These are phyloP conservation scores for Pseudogymnoascus verrucosus DNA, from an alignment of 2,329 filamentous ascomycete species.

Conservation along the genomic window DNA sequence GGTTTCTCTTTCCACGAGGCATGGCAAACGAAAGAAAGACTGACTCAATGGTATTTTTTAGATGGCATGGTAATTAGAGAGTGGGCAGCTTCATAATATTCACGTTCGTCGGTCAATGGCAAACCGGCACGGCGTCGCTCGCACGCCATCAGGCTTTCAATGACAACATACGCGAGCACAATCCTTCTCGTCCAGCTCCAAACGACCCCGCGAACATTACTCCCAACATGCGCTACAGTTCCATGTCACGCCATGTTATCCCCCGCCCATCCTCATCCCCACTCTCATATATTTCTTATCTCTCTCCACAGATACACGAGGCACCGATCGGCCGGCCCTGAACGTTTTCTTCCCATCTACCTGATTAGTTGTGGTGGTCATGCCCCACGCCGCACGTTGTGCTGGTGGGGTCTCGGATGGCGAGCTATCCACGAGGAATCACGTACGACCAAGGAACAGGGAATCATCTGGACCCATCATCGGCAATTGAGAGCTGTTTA, in stretches of 20 bases:
- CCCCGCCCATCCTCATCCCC: background rate
- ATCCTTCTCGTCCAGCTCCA: background rate
- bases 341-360: background rate
- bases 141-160: background rate
- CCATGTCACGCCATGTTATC: background rate
- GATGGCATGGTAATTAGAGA: background rate
- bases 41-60: background rate
- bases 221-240: background rate
- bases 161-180: background rate
- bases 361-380: background rate
- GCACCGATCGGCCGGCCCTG: background rate
- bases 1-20: background rate
- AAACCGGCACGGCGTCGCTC: background rate
- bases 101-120: background rate
- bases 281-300: background rate
- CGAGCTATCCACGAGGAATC: constrained; percentile 16
- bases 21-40: background rate
- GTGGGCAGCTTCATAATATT: background rate
- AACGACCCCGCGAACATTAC: background rate
- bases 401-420: background rate
- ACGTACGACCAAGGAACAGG: constrained; percentile 9
- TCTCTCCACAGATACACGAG: background rate
- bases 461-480: background rate
- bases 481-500: background rate
- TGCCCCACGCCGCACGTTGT: background rate